Evolutionary conservation across 2,329 filamentous ascomycete species (phyloP).

Genomic region (Beauveria rudraprayagi): DNA sequence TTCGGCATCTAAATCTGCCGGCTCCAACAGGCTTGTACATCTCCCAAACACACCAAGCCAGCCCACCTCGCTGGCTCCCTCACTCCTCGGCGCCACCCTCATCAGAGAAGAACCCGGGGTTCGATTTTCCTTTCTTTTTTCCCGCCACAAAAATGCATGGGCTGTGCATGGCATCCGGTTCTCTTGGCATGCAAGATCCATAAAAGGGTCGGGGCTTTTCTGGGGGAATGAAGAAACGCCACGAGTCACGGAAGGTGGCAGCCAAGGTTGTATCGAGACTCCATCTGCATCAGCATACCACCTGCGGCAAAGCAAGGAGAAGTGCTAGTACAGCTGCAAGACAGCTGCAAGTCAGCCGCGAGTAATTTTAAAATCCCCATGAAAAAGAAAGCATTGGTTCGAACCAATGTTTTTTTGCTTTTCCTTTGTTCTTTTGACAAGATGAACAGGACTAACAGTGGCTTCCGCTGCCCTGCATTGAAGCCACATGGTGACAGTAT

Average conservation of each 20-base stretch:
- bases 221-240: background rate
- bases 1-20: conserved; percentile 4
- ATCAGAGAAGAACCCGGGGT: background rate
- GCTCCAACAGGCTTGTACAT: background rate
- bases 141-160: background rate
- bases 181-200: background rate
- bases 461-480: background rate
- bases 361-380: background rate
- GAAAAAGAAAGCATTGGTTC: background rate
- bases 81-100: background rate
- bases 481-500: background rate
- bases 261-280: background rate
- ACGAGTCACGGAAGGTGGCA: conserved; percentile 3
- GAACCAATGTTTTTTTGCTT: background rate
- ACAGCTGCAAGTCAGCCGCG: background rate
- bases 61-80: background rate
- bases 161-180: background rate
- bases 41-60: conserved; percentile 6
- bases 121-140: background rate
- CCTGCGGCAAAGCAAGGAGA: too few species aligned
- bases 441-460: background rate
- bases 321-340: background rate
- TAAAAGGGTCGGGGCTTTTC: background rate
- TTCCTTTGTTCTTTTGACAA: background rate
- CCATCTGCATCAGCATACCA: too few species aligned